Conservation (phyloP, 768 basidiomycete genomes). For the Panellus pusillus region DNA sequence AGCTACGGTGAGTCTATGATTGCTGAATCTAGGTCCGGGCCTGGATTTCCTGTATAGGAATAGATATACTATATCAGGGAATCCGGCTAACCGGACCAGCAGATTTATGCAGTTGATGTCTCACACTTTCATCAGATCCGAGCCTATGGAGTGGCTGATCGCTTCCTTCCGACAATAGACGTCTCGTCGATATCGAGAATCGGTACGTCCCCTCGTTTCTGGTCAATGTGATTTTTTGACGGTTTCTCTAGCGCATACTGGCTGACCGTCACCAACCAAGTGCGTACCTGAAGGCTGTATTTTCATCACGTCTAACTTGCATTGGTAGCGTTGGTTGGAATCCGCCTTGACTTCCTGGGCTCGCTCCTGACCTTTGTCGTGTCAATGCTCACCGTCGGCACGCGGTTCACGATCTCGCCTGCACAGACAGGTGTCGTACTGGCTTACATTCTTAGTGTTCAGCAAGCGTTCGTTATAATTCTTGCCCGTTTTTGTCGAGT, state of each 20-base stretch:
- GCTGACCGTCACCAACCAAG: slow-evolving; percentile 83
- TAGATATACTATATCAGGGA: no score
- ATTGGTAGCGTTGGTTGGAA: slow-evolving; percentile 70
- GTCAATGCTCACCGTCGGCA: slow-evolving; percentile 73
- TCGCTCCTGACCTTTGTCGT: slow-evolving; percentile 71
- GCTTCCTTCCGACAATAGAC: slow-evolving; percentile 79
- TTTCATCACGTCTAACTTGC: slow-evolving; percentile 24
- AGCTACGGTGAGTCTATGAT: slow-evolving; percentile 43
- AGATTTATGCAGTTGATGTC: not conserved
- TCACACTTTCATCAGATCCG: slow-evolving; percentile 46
- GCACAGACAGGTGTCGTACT: slow-evolving; percentile 75
- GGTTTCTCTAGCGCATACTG: slow-evolving; percentile 67
- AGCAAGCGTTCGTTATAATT: slow-evolving; percentile 51
- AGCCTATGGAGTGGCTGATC: slow-evolving; percentile 76
- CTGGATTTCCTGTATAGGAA: no score
- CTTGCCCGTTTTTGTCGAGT: not conserved
- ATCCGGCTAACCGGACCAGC: no score
- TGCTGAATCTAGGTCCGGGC: no score
- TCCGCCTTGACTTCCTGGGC: slow-evolving; percentile 88
- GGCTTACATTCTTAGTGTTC: slow-evolving; percentile 78
- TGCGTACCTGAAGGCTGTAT: slow-evolving; percentile 21
- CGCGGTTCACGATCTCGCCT: slow-evolving; percentile 74
- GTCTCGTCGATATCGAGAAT: slow-evolving; percentile 83
- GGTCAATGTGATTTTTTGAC: not conserved
- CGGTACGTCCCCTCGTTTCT: slow-evolving; percentile 37